A percentile compares a stretch with the other conserved stretches of the same genome.
Evolutionary conservation across 306 rosid genomes (phyloP).

Genomic region (Dalbergia cultrata): DNA sequence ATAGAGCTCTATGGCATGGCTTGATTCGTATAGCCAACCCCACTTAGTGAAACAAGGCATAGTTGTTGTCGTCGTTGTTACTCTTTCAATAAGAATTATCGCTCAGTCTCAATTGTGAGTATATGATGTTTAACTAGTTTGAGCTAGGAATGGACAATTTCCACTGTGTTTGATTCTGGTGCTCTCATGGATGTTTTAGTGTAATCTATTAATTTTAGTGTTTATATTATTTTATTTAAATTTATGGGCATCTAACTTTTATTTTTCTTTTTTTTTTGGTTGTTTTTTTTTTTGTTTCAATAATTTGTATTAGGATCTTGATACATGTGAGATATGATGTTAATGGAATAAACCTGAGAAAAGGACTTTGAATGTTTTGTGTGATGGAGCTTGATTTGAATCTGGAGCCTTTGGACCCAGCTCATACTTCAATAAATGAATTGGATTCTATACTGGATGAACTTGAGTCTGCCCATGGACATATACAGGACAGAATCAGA

Average conservation of each 20-base stretch:
- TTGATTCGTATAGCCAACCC: too few species aligned
- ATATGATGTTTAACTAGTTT: slow-evolving; percentile 1
- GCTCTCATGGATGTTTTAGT: neutral
- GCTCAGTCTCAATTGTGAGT: slow-evolving; percentile 21
- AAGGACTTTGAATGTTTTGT: slow-evolving; percentile 42
- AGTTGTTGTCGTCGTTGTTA: neutral
- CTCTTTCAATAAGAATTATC: neutral
- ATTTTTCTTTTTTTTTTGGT: neutral
- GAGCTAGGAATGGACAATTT: neutral
- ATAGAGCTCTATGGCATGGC: too few species aligned
- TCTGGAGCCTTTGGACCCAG: slow-evolving; percentile 69
- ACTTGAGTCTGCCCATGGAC: slow-evolving; percentile 64
- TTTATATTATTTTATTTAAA: slow-evolving; percentile 14
- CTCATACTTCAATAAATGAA: slow-evolving; percentile 51
- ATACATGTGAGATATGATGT: slow-evolving; percentile 36
- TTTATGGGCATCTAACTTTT: slow-evolving; percentile 20
- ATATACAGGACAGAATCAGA: slow-evolving; percentile 71
- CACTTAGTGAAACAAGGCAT: too few species aligned
- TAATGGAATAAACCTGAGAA: slow-evolving; percentile 47
- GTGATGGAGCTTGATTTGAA: slow-evolving; percentile 74
- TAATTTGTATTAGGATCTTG: slow-evolving; percentile 38
- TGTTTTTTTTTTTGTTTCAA: neutral
- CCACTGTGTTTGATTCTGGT: neutral
- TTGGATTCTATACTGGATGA: slow-evolving; percentile 64
- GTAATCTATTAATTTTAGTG: neutral